Evolutionary conservation across 306 rosid species (phyloP), one percentile per base, ranked within the genome.

Genomic region (Lathyrus tuberosus): DNA sequence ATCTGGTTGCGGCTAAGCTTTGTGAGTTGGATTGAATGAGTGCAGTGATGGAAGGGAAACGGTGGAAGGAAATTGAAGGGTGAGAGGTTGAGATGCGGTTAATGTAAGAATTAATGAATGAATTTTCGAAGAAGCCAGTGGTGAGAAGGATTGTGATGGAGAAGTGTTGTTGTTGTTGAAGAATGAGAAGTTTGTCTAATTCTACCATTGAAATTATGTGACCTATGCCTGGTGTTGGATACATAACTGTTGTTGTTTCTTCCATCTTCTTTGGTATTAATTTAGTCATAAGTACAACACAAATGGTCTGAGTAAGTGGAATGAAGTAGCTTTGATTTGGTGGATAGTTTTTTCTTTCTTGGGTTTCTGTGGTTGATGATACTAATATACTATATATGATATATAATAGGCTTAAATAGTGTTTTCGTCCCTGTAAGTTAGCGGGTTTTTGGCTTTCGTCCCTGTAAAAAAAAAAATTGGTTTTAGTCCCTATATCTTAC

Each of bases 41-140:
- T 33, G 38, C 0, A 20, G 43, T 0, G 3, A 22, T 7, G 28
- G 3, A 10, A n/a, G 82, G 74, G 38, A 78, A 54, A 38, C 71
- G 78, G 67, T 10, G 61, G 71, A 78, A 78, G 66, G 67, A 30
- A 41, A 78, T 59, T 60, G 74, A 66, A 11, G 82, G 66, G 8
- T 66, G 44, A 14, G 74, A 41, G 9, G 52, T 10, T 53, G 60
- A 53, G 16, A 53, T 12, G 4, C 60, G 10, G 35, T 53, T 16
- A 75, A 41, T 5, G n/a, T n/a, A n/a, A n/a, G n/a, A n/a, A n/a
- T n/a, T n/a, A n/a, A n/a, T n/a, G n/a, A n/a, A n/a, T n/a, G 71
- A 61, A 1, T 51, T 48, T 71, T 78, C 82, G 0, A 5, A 20
- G 28, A 65, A 1, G 6, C 82, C 82, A 0, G 41, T 65, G 12